phyloP scores from a whole-genome alignment of 805 yeast species.

The Tetrapisispora phaffii region DNA sequence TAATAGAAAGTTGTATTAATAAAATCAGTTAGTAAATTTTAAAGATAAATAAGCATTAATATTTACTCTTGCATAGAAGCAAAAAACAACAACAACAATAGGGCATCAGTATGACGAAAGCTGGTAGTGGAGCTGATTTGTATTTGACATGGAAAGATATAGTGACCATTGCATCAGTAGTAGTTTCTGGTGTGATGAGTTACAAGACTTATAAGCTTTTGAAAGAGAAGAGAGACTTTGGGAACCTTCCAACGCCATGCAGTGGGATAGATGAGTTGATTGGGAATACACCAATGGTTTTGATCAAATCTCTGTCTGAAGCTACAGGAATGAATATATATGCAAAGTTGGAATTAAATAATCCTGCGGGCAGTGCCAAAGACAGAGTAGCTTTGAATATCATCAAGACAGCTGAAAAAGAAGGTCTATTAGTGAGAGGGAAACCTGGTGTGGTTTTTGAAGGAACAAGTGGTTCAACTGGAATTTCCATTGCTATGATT shows the following conservation, averaged over 20 bases:
- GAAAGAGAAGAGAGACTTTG: background rate
- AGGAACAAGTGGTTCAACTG: conserved; percentile 96
- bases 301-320: conserved; percentile 57
- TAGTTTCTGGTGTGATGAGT: conserved; percentile 2
- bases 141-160: conserved; percentile 7
- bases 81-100: too few relatives aligned
- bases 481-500: conserved; percentile 86
- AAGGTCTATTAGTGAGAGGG: conserved; percentile 48
- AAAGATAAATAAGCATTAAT: background rate
- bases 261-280: conserved; percentile 69
- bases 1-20: too few relatives aligned
- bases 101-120: conserved; percentile 3
- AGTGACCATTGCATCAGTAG: conserved; percentile 5
- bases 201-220: background rate
- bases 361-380: conserved; percentile 94
- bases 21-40: background rate
- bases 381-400: conserved; percentile 88
- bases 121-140: conserved; percentile 2
- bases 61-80: too few relatives aligned
- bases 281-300: conserved; percentile 83
- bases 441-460: conserved; percentile 65
- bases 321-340: conserved; percentile 73
- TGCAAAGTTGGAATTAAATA: conserved; percentile 76
- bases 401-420: conserved; percentile 53
- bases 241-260: conserved; percentile 6